Evolutionary conservation across 345 rosid species (phyloP), one percentile per base, ranked within the genome.

Genomic region (Ceriops tagal): DNA sequence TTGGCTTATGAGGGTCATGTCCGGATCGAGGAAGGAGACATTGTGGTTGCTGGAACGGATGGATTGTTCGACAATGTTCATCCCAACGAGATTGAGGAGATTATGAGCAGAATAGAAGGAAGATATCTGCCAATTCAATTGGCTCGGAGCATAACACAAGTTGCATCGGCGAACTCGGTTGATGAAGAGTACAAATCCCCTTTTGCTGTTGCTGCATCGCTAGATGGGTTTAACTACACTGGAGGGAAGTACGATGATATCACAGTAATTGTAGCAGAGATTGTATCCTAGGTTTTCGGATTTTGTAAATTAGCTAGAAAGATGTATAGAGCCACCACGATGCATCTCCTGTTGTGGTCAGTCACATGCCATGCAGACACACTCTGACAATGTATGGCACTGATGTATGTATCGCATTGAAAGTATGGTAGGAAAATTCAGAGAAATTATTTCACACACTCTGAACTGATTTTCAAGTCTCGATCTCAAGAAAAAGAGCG

Each of bases 211-310:
- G 79, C 66, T 37, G 66, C 71, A 1, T 10, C 16, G 53, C 6
- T n/a, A 21, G 63, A 32, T 0, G 74, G 74, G 2, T 0, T 0
- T 0, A 0, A 68, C 3, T 26, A 58, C 30, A 1, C 4, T 4
- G 78, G 82, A 4, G 75, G 79, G 39, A 79, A 79, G 59, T 3
- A 18, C 8, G 76, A 79, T 57, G 79, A 79, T 46, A 79, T 79
- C 3, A 75, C 73, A 0, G 79, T 68, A 0, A 11, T 75, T 5
- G 79, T 68, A 32, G 61, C 53, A 2, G 1, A 49, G 0, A 58
- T 75, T 39, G 62, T 59, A 55, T 6, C 35, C 37, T 34, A 8
- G 37, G 37, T 7, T 34, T 34, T 34, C 10, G 10, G 37, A 34
- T 7, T 34, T 34, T 34, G 10, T 34, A 8, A 8, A 8, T 34